Evolutionary conservation across 1,284 basidiomycete species (phyloP).

Genomic region (Trametes hirsuta): DNA sequence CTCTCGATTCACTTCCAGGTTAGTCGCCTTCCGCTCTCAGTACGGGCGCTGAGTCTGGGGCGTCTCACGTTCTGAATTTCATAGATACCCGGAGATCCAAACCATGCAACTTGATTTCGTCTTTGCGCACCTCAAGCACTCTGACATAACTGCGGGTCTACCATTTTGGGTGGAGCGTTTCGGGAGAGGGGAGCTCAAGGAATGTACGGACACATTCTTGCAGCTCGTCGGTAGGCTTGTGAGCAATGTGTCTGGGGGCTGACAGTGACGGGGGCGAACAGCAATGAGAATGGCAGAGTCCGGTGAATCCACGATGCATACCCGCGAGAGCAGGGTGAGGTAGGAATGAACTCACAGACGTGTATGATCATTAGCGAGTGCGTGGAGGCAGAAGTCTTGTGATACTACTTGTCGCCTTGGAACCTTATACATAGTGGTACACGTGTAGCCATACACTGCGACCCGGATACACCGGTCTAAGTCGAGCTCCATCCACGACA

Average conservation of each 20-base stretch:
- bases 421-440: not conserved
- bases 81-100: slow-evolving; percentile 14
- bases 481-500: slow-evolving; percentile 33
- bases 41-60: no score
- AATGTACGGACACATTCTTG: slow-evolving; percentile 12
- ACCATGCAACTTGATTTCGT: slow-evolving; percentile 17
- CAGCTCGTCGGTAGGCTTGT: slow-evolving; percentile 13
- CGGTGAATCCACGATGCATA: not conserved
- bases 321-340: no score
- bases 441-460: not conserved
- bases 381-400: not conserved
- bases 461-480: not conserved
- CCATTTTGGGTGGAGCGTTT: slow-evolving; percentile 16
- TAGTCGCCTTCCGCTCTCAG: not conserved
- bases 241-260: not conserved
- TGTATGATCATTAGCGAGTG: not conserved
- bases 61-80: no score
- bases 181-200: slow-evolving; percentile 13
- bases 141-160: slow-evolving; percentile 10
- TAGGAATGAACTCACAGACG: no score
- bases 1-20: slow-evolving; percentile 24
- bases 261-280: not conserved
- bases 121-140: slow-evolving; percentile 10
- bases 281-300: not conserved
- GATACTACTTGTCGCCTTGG: not conserved